Conservation (phyloP, 2,329 filamentous ascomycete genomes). For the Hyphodiscus sp. region DNA sequence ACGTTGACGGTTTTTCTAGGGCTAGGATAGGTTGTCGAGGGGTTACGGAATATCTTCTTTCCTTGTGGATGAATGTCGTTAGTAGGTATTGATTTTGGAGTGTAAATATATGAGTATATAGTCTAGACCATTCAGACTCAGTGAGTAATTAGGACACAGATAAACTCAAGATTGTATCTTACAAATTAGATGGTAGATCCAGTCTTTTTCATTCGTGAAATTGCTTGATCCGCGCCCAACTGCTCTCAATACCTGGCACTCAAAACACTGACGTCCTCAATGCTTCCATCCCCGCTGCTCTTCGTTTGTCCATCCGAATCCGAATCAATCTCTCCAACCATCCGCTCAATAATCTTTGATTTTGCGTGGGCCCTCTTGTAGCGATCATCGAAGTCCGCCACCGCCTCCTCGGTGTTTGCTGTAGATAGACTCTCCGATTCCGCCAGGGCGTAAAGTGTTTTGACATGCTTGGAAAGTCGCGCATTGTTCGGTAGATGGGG, state of each 20-base stretch:
- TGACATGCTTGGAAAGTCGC: constrained; percentile 70
- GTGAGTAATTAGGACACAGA: too few species aligned
- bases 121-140: too few species aligned
- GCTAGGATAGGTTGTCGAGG: too few species aligned
- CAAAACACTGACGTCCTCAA: constrained; percentile 39
- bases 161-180: too few species aligned
- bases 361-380: constrained; percentile 79
- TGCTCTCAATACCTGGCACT: neutral
- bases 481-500: constrained; percentile 47
- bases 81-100: too few species aligned
- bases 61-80: too few species aligned
- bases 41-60: too few species aligned
- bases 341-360: constrained; percentile 75
- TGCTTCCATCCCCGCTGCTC: constrained; percentile 34
- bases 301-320: constrained; percentile 4
- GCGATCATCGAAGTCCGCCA: constrained; percentile 87
- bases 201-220: too few species aligned
- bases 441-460: constrained; percentile 67
- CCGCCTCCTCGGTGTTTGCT: constrained; percentile 79
- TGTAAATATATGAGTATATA: too few species aligned
- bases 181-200: too few species aligned
- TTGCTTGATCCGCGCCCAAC: neutral
- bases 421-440: constrained; percentile 73
- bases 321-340: constrained; percentile 41
- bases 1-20: too few species aligned